Percentiles rank a stretch among this genome's conserved stretches.
These are phyloP conservation scores for Starmerella bombi DNA, from an alignment of 805 yeast species.

Conservation along the genomic window DNA sequence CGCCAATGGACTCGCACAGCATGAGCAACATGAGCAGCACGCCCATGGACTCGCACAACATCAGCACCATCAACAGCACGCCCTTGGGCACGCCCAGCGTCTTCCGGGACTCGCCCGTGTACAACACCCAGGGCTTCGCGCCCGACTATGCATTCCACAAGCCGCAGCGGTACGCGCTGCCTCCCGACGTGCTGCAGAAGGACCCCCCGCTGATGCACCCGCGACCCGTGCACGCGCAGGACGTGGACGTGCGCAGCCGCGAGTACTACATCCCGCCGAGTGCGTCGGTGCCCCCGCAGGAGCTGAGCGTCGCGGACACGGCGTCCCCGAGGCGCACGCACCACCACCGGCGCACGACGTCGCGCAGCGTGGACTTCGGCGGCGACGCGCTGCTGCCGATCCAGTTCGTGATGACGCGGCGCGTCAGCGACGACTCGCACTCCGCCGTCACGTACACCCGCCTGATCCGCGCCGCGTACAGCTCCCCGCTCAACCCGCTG, in stretches of 20 bases:
- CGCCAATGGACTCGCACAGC: not conserved
- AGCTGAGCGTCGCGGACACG: not conserved
- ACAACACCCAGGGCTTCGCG: not conserved
- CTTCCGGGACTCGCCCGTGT: not conserved
- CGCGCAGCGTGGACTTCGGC: conserved; percentile 19
- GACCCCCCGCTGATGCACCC: conserved; percentile 17
- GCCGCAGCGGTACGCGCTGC: not conserved
- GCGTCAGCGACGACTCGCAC: conserved; percentile 11
- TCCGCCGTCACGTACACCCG: conserved; percentile 20
- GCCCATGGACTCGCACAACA: not conserved
- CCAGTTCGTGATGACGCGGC: conserved; percentile 19
- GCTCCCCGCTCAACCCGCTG: conserved; percentile 25
- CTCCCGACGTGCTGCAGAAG: not conserved
- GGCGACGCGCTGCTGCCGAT: conserved; percentile 22
- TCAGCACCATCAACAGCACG: not conserved
- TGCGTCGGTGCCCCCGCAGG: conserved; percentile 17
- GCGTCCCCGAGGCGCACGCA: conserved; percentile 9
- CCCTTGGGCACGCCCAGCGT: not conserved
- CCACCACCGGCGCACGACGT: conserved; percentile 20
- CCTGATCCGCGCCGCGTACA: conserved; percentile 27
- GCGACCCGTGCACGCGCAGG: conserved; percentile 12
- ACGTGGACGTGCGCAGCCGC: not conserved
- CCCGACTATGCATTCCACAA: no score
- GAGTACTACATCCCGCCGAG: conserved; percentile 12
- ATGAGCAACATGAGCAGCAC: not conserved